Conservation (phyloP, 768 basidiomycete species). For the Roridomyces roridus region DNA sequence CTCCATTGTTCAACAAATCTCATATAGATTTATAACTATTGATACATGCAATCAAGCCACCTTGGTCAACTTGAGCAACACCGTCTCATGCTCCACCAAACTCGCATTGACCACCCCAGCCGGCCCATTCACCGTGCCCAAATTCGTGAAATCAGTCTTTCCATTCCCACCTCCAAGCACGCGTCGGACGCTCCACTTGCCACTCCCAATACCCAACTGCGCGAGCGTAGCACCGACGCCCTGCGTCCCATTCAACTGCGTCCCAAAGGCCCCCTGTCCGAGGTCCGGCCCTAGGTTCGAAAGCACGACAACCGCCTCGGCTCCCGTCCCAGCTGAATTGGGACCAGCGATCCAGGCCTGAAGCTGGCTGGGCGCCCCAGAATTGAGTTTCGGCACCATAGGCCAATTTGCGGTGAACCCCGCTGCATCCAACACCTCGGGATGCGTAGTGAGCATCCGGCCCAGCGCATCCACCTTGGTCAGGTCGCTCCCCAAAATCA, state of each 20-base stretch:
- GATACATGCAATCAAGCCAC: no score
- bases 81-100: constrained; percentile 7
- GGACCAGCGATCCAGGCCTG: constrained; percentile 14
- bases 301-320: constrained; percentile 2
- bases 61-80: background rate
- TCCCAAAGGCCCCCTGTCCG: constrained; percentile 7
- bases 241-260: no score
- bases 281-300: constrained; percentile 13
- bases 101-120: background rate
- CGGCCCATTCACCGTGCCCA: background rate
- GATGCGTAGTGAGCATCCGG: background rate
- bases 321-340: background rate
- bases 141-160: background rate
- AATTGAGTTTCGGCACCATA: background rate
- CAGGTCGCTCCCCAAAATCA: constrained; percentile 12
- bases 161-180: constrained; percentile 7
- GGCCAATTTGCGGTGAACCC: background rate
- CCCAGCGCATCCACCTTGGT: constrained; percentile 5
- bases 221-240: background rate
- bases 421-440: background rate
- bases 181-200: background rate
- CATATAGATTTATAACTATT: no score
- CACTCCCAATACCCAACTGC: constrained; percentile 1
- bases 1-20: no score
- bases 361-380: constrained; percentile 1